Evolutionary conservation across 148 eudicot genomes (phyloP).

Genomic region (Heliosperma pusillum): DNA sequence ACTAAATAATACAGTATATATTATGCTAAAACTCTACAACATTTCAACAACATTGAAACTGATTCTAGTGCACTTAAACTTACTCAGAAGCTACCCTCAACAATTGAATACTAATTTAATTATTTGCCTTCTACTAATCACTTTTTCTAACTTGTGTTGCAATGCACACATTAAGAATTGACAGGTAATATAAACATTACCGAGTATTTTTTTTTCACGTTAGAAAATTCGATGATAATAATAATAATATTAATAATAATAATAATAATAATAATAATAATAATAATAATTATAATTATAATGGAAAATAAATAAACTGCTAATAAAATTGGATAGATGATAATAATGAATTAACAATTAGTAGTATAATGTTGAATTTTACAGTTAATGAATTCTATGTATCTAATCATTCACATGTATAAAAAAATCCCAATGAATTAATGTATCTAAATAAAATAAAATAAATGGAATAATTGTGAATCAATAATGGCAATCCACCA

Average conservation of each 20-base stretch:
- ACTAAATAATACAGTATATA: too few relatives aligned
- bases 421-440: too few relatives aligned
- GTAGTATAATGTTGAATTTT: neutral
- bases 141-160: neutral
- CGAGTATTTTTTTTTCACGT: too few relatives aligned
- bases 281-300: too few relatives aligned
- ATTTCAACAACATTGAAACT: constrained; percentile 19
- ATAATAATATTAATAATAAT: too few relatives aligned
- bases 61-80: constrained; percentile 15
- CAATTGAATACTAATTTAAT: neutral
- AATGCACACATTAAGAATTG: neutral
- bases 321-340: too few relatives aligned
- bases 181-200: too few relatives aligned
- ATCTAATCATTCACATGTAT: neutral
- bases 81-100: neutral
- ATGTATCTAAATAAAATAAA: neutral
- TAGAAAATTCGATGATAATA: neutral
- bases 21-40: neutral
- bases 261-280: too few relatives aligned
- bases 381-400: neutral
- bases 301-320: too few relatives aligned
- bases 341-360: neutral
- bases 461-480: neutral
- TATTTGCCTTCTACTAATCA: neutral
- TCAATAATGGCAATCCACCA: constrained; percentile 72